Evolutionary conservation across 192 early-diverging fungal genomes (phyloP).

Genomic region (Gigaspora rosea): DNA sequence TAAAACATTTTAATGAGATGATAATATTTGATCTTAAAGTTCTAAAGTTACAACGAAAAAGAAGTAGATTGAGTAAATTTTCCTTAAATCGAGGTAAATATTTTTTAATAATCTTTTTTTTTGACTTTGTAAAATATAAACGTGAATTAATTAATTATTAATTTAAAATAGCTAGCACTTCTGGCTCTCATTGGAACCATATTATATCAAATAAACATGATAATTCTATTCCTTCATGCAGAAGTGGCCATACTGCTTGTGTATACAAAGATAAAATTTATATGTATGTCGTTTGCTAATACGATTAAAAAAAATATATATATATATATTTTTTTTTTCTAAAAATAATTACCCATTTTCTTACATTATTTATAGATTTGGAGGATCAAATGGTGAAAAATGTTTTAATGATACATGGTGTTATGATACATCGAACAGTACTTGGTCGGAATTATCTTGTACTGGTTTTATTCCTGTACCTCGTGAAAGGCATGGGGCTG

Average conservation of each 20-base stretch:
- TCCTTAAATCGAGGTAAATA: neutral
- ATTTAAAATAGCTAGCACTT: conserved; percentile 5
- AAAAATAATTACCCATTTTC: neutral
- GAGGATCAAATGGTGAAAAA: conserved; percentile 49
- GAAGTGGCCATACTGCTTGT: conserved; percentile 30
- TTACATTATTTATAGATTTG: conserved; percentile 36
- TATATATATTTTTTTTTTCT: neutral
- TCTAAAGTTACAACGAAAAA: neutral
- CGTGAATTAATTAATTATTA: neutral
- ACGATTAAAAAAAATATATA: neutral
- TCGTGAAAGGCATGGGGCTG: conserved; percentile 40
- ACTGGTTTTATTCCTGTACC: conserved; percentile 50
- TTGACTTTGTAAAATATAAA: neutral
- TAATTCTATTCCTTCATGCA: neutral
- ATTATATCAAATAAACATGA: conserved; percentile 18
- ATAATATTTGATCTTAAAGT: neutral
- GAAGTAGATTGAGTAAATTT: neutral
- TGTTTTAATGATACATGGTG: conserved; percentile 62
- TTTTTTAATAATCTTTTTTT: neutral
- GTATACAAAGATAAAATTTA: conserved; percentile 30
- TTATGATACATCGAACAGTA: conserved; percentile 43
- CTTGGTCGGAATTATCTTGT: conserved; percentile 46
- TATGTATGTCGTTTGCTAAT: neutral
- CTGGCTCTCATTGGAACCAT: conserved; percentile 14
- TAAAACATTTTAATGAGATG: conserved; percentile 45